phyloP scores from a whole-genome alignment of 139 green algal species.

The Chlamydomonas sp. region DNA sequence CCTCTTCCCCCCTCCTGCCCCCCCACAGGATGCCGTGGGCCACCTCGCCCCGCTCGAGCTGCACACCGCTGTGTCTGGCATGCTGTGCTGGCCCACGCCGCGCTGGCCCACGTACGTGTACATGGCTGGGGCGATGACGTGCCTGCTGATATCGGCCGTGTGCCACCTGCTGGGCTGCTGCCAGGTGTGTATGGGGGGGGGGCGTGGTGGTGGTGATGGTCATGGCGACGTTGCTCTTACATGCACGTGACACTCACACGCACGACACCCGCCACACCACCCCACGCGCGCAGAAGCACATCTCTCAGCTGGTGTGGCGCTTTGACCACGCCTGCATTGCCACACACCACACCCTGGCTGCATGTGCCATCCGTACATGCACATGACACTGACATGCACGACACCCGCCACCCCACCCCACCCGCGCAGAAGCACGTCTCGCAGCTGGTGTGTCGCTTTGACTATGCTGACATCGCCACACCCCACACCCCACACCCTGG shows the following conservation, averaged over 20 bases:
- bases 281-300: too few species aligned
- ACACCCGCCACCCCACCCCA: too few species aligned
- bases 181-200: slow-evolving; percentile 32
- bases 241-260: too few species aligned
- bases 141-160: slow-evolving; percentile 68
- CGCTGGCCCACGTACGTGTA: slow-evolving; percentile 61
- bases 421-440: slow-evolving; percentile 45
- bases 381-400: too few species aligned
- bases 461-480: slow-evolving; percentile 89
- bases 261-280: too few species aligned
- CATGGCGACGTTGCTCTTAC: too few species aligned
- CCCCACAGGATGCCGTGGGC: neutral
- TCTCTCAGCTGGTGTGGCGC: too few species aligned
- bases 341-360: too few species aligned
- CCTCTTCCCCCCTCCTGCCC: neutral
- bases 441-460: slow-evolving; percentile 73
- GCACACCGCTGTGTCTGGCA: slow-evolving; percentile 15
- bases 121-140: slow-evolving; percentile 81
- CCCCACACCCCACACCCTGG: slow-evolving; percentile 88
- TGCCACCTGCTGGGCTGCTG: slow-evolving; percentile 91
- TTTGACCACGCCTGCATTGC: too few species aligned
- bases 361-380: too few species aligned
- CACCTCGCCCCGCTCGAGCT: neutral
- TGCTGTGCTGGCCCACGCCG: slow-evolving; percentile 27
- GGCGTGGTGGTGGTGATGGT: too few species aligned